Conservation (phyloP, 2,329 filamentous ascomycete species). For the Fusarium xylarioides region DNA sequence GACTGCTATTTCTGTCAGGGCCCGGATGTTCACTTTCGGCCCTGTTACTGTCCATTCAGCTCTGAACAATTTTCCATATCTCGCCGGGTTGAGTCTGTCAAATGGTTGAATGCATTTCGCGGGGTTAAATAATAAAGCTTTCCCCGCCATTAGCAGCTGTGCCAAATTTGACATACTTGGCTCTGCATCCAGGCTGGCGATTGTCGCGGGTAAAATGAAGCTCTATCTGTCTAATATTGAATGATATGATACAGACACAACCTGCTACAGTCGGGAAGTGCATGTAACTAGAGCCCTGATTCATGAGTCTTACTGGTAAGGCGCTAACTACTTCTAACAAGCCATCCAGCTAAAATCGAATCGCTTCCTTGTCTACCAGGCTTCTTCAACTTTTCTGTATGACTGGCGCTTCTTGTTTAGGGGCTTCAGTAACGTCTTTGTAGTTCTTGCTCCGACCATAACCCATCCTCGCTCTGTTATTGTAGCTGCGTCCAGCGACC, state of each 20-base stretch:
- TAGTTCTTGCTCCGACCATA: background rate
- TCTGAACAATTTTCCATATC: background rate
- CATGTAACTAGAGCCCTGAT: background rate
- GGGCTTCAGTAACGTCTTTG: background rate
- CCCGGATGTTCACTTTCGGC: conserved; percentile 1
- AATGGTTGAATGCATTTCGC: conserved; percentile 1
- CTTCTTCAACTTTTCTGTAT: background rate
- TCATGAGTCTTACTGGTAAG: background rate
- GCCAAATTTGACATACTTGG: too few relatives aligned
- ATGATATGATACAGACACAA: background rate
- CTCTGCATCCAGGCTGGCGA: conserved; percentile 7
- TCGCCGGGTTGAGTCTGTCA: conserved; percentile 4
- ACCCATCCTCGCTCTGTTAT: conserved; percentile 27
- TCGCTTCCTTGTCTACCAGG: background rate
- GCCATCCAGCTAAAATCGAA: background rate
- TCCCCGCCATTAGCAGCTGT: conserved; percentile 4
- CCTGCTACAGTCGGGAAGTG: background rate
- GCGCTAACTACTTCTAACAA: background rate
- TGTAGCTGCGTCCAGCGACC: conserved; percentile 52
- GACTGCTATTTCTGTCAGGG: background rate
- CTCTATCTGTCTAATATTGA: background rate
- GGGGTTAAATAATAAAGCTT: background rate
- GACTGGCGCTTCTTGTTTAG: background rate
- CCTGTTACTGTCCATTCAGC: conserved; percentile 18
- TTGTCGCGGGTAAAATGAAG: conserved; percentile 4